phyloP scores from a whole-genome alignment of 1,284 basidiomycete species.

The Sphagnurus paluster region DNA sequence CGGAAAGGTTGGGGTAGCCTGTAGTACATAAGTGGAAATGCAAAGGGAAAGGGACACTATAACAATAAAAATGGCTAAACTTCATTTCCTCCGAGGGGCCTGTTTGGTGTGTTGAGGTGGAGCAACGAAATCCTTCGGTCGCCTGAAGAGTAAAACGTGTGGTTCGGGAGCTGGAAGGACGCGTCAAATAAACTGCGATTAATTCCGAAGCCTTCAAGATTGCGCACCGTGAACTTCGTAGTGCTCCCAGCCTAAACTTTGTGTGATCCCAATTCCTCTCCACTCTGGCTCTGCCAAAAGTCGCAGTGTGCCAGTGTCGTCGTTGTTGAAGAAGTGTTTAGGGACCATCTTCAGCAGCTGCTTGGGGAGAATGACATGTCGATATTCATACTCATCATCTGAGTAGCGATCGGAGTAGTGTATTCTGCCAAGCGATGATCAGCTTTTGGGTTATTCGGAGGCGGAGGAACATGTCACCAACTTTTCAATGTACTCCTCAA shows the following conservation, averaged over 20 bases:
- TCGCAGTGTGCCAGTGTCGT: slow-evolving; percentile 80
- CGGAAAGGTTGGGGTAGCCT: slow-evolving; percentile 8
- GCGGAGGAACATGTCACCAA: slow-evolving; percentile 27
- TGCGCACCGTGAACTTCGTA: slow-evolving; percentile 92
- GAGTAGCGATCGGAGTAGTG: slow-evolving; percentile 85
- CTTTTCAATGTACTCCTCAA: slow-evolving; percentile 73
- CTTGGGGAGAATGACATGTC: slow-evolving; percentile 91
- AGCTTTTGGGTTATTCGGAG: slow-evolving; percentile 17
- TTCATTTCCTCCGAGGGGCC: slow-evolving; percentile 36
- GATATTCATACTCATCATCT: slow-evolving; percentile 84
- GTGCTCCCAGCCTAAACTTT: slow-evolving; percentile 96
- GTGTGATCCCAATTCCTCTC: slow-evolving; percentile 94
- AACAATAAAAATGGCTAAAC: background rate
- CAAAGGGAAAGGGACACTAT: slow-evolving; percentile 4
- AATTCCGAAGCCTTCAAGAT: background rate
- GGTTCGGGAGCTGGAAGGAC: slow-evolving; percentile 73
- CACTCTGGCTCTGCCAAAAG: slow-evolving; percentile 88
- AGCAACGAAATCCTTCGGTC: slow-evolving; percentile 61
- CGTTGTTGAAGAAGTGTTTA: slow-evolving; percentile 77
- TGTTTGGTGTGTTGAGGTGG: slow-evolving; percentile 39
- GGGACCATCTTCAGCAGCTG: slow-evolving; percentile 84
- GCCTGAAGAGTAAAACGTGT: slow-evolving; percentile 80
- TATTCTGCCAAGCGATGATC: slow-evolving; percentile 48
- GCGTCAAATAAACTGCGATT: slow-evolving; percentile 4
- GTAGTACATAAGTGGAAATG: slow-evolving; percentile 11